Percentiles rank a stretch among this genome's conserved stretches.
phyloP scores from a whole-genome alignment of 2,329 filamentous ascomycete genomes.

The Byssothecium circinans region DNA sequence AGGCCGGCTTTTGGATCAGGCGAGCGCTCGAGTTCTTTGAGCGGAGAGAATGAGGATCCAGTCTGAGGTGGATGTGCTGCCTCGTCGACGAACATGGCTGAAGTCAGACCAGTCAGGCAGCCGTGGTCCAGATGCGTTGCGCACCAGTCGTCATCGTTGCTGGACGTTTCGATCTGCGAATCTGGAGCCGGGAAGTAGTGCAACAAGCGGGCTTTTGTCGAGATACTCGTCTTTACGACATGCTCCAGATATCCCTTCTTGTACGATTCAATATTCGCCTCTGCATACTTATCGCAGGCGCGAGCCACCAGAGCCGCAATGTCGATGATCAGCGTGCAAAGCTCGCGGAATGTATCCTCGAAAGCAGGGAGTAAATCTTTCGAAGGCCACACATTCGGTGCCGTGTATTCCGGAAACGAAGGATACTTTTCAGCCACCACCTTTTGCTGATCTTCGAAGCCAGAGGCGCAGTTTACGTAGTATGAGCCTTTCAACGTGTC shows the following conservation, averaged over 20 bases:
- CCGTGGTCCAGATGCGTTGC: constrained; percentile 89
- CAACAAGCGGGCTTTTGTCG: constrained; percentile 85
- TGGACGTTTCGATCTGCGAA: constrained; percentile 14
- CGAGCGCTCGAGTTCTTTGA: constrained; percentile 72
- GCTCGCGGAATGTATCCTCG: constrained; percentile 67
- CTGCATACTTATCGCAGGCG: constrained; percentile 86
- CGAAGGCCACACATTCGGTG: constrained; percentile 85
- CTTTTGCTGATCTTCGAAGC: constrained; percentile 65
- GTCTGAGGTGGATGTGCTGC: constrained; percentile 42
- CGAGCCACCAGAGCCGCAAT: constrained; percentile 83
- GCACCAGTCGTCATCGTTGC: constrained; percentile 82
- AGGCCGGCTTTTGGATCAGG: constrained; percentile 84
- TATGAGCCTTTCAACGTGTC: constrained; percentile 82
- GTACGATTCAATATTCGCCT: constrained; percentile 76
- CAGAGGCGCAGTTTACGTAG: constrained; percentile 74
- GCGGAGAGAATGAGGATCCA: constrained; percentile 47
- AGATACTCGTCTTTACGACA: constrained; percentile 81
- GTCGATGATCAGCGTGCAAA: constrained; percentile 86
- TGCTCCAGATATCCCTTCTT: constrained; percentile 77
- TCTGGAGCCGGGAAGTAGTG: constrained; percentile 77
- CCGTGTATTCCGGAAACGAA: constrained; percentile 84
- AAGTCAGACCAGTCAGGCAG: constrained; percentile 90
- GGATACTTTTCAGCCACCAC: constrained; percentile 53
- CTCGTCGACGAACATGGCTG: constrained; percentile 95
- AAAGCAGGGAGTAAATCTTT: constrained; percentile 73